Evolutionary conservation across 2,329 filamentous ascomycete genomes (phyloP).

Genomic region (Aspergillus costaricaensis): DNA sequence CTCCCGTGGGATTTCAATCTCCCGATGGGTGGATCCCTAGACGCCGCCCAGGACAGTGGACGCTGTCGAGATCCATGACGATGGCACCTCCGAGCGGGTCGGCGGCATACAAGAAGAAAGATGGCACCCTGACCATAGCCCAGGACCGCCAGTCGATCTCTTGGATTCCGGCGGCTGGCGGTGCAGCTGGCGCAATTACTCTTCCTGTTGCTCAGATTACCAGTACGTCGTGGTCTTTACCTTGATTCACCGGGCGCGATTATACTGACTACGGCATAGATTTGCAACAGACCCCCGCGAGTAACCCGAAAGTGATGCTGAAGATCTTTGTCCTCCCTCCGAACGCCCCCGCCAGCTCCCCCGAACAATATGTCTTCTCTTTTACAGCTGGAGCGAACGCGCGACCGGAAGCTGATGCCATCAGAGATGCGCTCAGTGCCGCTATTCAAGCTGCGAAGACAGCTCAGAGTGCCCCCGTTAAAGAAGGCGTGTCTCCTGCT

Average conservation of each 20-base stretch:
- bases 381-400: slow-evolving; percentile 79
- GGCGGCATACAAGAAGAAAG: slow-evolving; percentile 91
- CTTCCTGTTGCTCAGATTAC: slow-evolving; percentile 76
- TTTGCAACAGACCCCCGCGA: slow-evolving; percentile 90
- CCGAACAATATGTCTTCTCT: slow-evolving; percentile 78
- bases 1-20: slow-evolving; percentile 23
- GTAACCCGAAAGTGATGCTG: slow-evolving; percentile 86
- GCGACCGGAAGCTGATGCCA: slow-evolving; percentile 77
- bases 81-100: slow-evolving; percentile 61
- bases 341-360: slow-evolving; percentile 33
- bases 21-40: slow-evolving; percentile 40
- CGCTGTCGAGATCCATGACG: slow-evolving; percentile 38
- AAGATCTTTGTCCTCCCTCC: slow-evolving; percentile 79
- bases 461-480: slow-evolving; percentile 39
- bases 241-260: neutral
- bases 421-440: slow-evolving; percentile 79
- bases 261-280: slow-evolving; percentile 54
- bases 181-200: slow-evolving; percentile 65
- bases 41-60: slow-evolving; percentile 40
- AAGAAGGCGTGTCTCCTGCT: slow-evolving; percentile 61
- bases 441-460: slow-evolving; percentile 72
- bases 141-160: slow-evolving; percentile 71
- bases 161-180: slow-evolving; percentile 72
- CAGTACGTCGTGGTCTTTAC: slow-evolving; percentile 59
- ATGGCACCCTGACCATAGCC: slow-evolving; percentile 77